These are phyloP conservation scores for Fusarium proliferatum DNA, from an alignment of 2,329 filamentous ascomycete species.

Conservation along the genomic window DNA sequence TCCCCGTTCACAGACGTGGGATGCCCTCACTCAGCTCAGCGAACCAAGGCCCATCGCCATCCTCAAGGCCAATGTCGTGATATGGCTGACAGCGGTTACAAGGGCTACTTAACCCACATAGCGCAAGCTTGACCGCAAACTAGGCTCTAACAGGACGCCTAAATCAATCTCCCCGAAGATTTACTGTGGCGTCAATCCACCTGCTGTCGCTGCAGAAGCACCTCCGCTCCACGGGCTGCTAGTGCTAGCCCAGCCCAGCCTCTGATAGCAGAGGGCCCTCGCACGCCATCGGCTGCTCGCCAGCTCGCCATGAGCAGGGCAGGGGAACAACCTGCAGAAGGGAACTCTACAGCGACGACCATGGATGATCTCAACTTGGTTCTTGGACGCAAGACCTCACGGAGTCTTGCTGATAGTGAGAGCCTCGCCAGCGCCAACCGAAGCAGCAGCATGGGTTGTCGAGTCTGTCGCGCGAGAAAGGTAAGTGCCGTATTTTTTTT, in stretches of 20 bases:
- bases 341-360: background rate
- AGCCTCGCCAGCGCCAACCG: constrained; percentile 29
- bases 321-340: constrained; percentile 1
- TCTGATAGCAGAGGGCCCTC: constrained; percentile 41
- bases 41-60: constrained; percentile 35
- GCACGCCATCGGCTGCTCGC: constrained; percentile 48
- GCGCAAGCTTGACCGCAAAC: constrained; percentile 27
- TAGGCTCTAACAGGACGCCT: constrained; percentile 16
- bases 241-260: constrained; percentile 25
- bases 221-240: background rate
- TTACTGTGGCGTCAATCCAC: constrained; percentile 32
- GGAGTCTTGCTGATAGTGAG: constrained; percentile 24
- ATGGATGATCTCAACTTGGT: constrained; percentile 29
- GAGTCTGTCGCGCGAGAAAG: constrained; percentile 56
- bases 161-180: constrained; percentile 32
- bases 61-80: constrained; percentile 41
- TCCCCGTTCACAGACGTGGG: constrained; percentile 26
- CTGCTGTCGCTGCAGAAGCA: constrained; percentile 1
- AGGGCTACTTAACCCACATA: constrained; percentile 39
- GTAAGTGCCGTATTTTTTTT: constrained; percentile 37
- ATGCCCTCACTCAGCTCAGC: constrained; percentile 5
- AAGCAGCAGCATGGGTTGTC: constrained; percentile 51
- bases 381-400: constrained; percentile 31
- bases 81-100: constrained; percentile 35
- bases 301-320: constrained; percentile 44